Evolutionary conservation across 73 alveolate species (phyloP).

Genomic region (Uronychia setigera): DNA sequence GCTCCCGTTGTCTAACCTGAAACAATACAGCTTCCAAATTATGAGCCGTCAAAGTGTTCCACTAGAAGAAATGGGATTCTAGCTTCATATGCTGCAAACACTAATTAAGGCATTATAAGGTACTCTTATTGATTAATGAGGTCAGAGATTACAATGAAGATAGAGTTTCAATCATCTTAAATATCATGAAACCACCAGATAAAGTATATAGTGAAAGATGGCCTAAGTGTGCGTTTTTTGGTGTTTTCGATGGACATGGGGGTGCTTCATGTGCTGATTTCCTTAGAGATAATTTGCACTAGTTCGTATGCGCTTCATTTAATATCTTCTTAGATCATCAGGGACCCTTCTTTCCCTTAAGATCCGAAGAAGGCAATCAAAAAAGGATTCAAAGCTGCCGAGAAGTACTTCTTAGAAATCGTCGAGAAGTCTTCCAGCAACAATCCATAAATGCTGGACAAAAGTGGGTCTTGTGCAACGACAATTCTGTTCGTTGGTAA

Average conservation of each 20-base stretch:
- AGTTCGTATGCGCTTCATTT: conserved; percentile 27
- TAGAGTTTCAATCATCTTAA: conserved; percentile 72
- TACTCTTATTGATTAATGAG: no score
- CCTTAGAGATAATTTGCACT: conserved; percentile 77
- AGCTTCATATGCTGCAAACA: conserved; percentile 76
- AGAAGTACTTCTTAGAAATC: conserved; percentile 68
- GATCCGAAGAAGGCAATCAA: conserved; percentile 72
- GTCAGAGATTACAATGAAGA: conserved; percentile 84
- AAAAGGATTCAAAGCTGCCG: conserved; percentile 77
- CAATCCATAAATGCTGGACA: conserved; percentile 68
- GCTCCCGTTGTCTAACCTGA: conserved; percentile 56
- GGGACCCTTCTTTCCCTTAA: conserved; percentile 70
- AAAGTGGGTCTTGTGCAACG: conserved; percentile 89
- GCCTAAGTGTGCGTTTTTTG: conserved; percentile 85
- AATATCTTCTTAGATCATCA: conserved; percentile 7
- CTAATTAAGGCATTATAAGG: conserved; percentile 79
- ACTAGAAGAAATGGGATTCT: conserved; percentile 65
- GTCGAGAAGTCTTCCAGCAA: conserved; percentile 74
- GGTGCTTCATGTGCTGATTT: conserved; percentile 82
- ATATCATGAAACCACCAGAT: conserved; percentile 74
- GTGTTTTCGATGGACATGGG: conserved; percentile 88
- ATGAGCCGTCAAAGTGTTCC: conserved; percentile 63
- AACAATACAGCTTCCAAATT: conserved; percentile 53
- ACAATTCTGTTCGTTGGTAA: conserved; percentile 76
- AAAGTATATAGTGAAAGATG: conserved; percentile 51